Evolutionary conservation across 192 early-diverging fungal species (phyloP), one percentile per base, ranked within the genome.

Genomic region (Coemansia pectinata): DNA sequence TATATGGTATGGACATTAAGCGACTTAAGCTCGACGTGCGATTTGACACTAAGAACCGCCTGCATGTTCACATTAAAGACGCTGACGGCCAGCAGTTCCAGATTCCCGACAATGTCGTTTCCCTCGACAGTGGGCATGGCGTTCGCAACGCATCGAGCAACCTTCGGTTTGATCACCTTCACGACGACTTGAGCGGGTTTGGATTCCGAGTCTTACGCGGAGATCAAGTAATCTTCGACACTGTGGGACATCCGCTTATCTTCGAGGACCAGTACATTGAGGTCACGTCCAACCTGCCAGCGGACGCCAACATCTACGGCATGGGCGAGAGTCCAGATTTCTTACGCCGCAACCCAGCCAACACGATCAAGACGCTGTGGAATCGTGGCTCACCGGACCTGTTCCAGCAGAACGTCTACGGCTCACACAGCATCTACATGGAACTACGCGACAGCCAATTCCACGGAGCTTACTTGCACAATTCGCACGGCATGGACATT

Each of bases 401-500:
- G 11, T 69, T 80, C 31, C 66, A 76, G 19, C 76, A 89, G 58
- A 91, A 90, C 47, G 66, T 85, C 23, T 91, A 91, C 45, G 90
- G 90, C 17, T 78, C 83, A 25, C 90, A 91, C 42, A 81, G 89
- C 1, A 80, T 87, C 57, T 87, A 90, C 67, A 76, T 89, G 39
- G 90, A 91, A 78, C 74, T 90, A 45, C 84, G 87, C 25, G 55
- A 58, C 55, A 85, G 84, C 5, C 61, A 67, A n/a, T 77, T 85
- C 41, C 87, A 88, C 23, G 86, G 85, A 34, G 72, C 64, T 1
- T 89, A 89, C 36, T 59, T 91, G 58, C 72, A 87, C 63, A 90
- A 86, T 64, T 82, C 84, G n/a, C 86, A 91, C 40, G 90, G 89
- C 14, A 89, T 91, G 89, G 90, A 91, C 70, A 79, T 91, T 38